A percentile compares a stretch with the other conserved stretches of the same genome.
These are phyloP conservation scores for Metarhizium humberi DNA, from an alignment of 2,329 filamentous ascomycete genomes.

Conservation along the genomic window DNA sequence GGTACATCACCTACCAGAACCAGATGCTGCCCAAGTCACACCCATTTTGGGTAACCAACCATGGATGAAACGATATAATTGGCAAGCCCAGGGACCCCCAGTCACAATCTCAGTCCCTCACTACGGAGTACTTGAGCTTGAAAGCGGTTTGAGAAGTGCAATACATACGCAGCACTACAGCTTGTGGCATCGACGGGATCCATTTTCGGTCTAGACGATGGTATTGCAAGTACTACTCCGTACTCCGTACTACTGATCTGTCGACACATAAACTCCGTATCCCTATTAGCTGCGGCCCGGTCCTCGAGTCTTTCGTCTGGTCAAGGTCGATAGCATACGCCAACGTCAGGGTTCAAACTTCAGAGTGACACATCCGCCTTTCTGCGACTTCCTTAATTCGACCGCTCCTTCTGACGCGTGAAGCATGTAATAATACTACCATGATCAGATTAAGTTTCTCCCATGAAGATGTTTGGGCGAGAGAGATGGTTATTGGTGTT, in stretches of 20 bases:
- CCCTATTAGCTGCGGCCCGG: not conserved
- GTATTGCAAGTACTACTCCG: not conserved
- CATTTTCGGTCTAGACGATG: not conserved
- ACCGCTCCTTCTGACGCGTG: too few species aligned
- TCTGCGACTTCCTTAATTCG: too few species aligned
- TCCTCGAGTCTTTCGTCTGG: not conserved
- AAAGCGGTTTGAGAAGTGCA: not conserved
- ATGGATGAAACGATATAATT: not conserved
- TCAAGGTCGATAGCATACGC: not conserved
- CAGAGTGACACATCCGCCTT: too few species aligned
- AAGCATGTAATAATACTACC: too few species aligned
- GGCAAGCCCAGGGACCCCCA: not conserved
- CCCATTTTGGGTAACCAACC: not conserved
- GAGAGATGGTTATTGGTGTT: too few species aligned
- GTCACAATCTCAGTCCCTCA: not conserved
- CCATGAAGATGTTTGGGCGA: too few species aligned
- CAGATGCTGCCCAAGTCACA: not conserved
- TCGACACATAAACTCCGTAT: not conserved
- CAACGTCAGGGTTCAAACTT: too few species aligned
- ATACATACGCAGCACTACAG: not conserved
- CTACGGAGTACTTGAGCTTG: not conserved
- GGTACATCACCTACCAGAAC: not conserved
- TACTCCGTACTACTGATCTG: too few species aligned
- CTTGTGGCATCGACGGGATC: not conserved
- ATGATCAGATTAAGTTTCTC: too few species aligned